Conservation (phyloP, 257 asterid species). For the Scutellaria galericulata region DNA sequence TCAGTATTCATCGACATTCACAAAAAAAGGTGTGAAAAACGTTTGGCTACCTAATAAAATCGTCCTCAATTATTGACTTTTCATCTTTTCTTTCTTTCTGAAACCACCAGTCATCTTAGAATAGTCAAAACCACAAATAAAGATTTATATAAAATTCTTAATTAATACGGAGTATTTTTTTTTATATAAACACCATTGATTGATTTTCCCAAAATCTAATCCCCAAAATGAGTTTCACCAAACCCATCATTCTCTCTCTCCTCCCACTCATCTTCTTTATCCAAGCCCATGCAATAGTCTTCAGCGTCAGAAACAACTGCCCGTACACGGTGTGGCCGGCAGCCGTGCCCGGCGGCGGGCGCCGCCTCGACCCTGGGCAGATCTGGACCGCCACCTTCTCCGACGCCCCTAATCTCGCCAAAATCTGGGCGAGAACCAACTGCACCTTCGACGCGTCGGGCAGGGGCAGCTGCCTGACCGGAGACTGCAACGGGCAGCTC, state of each 20-base stretch:
- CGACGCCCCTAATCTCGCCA: constrained; percentile 37
- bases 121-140: not conserved
- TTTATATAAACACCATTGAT: not conserved
- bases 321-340: constrained; percentile 69
- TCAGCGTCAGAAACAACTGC: constrained; percentile 60
- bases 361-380: constrained; percentile 55
- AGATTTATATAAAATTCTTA: not conserved
- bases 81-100: no score
- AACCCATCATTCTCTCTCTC: not conserved
- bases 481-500: constrained; percentile 63
- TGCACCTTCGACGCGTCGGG: constrained; percentile 63
- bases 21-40: not conserved
- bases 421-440: constrained; percentile 71
- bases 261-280: constrained; percentile 33
- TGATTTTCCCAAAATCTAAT: not conserved
- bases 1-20: no score
- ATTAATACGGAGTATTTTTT: no score
- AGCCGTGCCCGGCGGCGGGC: constrained; percentile 63
- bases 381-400: constrained; percentile 49
- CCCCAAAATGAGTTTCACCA: constrained; percentile 35
- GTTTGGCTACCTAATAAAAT: not conserved
- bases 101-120: not conserved
- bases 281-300: constrained; percentile 46
- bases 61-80: constrained; percentile 33
- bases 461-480: constrained; percentile 59